Base-by-base conservation (phyloP, 371 early-diverging fungal genomes). In the Homolaphlyctis polyrhiza region DNA sequence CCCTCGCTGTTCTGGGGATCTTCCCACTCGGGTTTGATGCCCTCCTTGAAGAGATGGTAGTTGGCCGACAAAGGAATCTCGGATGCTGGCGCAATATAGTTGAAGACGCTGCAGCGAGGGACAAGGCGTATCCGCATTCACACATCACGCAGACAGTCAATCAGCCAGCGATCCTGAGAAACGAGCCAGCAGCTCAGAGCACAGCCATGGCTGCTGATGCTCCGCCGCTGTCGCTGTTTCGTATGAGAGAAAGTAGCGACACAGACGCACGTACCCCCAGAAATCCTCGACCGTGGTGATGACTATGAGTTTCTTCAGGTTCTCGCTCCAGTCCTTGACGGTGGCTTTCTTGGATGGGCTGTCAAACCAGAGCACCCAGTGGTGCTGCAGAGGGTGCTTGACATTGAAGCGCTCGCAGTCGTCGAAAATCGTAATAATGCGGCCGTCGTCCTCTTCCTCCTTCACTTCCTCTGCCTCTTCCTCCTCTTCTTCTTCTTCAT, bases 11-110 rank as follows among this genome's bases (percentile, higher is more conserved):
- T 99, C 49, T 83, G 87, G n/a, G 87, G 75, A 73, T 99, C 99
- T 80, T 99, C 99, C 99, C 99, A 99, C 89, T 91, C 91, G n/a
- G 99, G 99, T 77, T 89, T 87, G 64, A 99, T 86, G 34, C 95
- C 97, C 64, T 91, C 84, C 77, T 94, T 93, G 89, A 99, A 99
- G 61, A 99, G 76, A 69, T 98, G 96, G 72, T 95, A 93, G 82
- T 97, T 95, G 54, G 95, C 86, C 48, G 89, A 89, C 50, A 81
- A 72, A 21, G 87, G 78, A 66, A 96, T 77, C 50, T 92, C 89
- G 52, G 85, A 83, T n/a, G 92, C 83, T 64, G 87, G 87, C 65
- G 86, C 80, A 51, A 95, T 82, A 72, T 92, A 91, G 86, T 96
- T 95, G 81, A 90, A 88, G 14, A 93, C 86, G 23, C 91, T 92